Conservation (phyloP, 371 early-diverging fungal genomes). For the Rhizopus stolonifer region DNA sequence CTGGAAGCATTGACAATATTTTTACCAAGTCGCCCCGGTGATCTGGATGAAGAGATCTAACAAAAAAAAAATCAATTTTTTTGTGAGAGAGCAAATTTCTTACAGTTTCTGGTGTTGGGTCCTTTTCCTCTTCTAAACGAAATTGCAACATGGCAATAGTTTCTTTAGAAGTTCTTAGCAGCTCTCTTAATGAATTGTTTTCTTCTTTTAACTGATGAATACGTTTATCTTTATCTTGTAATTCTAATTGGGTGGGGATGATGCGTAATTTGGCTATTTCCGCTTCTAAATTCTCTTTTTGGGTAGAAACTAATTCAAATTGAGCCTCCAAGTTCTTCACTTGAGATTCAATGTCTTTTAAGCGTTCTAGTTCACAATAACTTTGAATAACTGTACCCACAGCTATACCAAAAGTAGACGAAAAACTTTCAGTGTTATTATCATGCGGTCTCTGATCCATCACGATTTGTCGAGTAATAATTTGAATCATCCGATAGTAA, state of each 20-base stretch:
- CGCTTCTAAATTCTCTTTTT: slow-evolving; percentile 20
- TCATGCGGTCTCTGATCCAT: slow-evolving; percentile 61
- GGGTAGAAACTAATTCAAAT: slow-evolving; percentile 17
- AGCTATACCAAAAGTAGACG: slow-evolving; percentile 23
- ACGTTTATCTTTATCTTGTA: slow-evolving; percentile 10
- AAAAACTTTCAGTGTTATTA: slow-evolving; percentile 54
- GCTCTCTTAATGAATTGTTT: slow-evolving; percentile 23
- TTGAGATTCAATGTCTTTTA: slow-evolving; percentile 54
- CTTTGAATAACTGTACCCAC: slow-evolving; percentile 59
- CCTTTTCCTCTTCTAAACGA: neutral
- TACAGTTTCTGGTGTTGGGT: too few species aligned
- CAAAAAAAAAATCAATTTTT: too few species aligned
- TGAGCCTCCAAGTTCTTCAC: slow-evolving; percentile 40
- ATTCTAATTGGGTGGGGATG: slow-evolving; percentile 15
- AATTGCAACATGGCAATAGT: slow-evolving; percentile 29
- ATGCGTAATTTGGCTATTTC: slow-evolving; percentile 27
- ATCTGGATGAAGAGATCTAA: neutral
- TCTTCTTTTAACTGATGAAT: slow-evolving; percentile 17
- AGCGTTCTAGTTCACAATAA: slow-evolving; percentile 68
- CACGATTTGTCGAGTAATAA: slow-evolving; percentile 76
- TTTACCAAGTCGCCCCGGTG: neutral
- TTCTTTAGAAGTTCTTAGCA: slow-evolving; percentile 30
- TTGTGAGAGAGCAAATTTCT: too few species aligned
- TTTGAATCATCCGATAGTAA: slow-evolving; percentile 77
- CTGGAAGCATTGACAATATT: neutral